A percentile compares a stretch with the other conserved stretches of the same genome.
These are phyloP conservation scores for Gastrolobium bilobum DNA, from an alignment of 306 rosid species.

Conservation along the genomic window DNA sequence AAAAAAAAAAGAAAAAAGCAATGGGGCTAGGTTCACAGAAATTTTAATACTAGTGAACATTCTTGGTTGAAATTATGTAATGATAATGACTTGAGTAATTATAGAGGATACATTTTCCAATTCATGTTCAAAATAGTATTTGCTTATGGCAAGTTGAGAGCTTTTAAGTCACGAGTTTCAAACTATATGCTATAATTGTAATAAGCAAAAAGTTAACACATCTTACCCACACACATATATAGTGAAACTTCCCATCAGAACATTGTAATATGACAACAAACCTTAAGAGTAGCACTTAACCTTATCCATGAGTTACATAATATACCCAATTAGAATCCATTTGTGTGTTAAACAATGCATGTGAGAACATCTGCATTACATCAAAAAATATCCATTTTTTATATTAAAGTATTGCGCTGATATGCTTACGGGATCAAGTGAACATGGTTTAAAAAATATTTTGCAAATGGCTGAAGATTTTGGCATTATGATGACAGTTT, in stretches of 20 bases:
- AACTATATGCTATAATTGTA: too few relatives aligned
- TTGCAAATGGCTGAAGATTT: constrained; percentile 47
- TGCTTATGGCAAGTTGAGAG: not conserved
- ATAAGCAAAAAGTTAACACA: too few relatives aligned
- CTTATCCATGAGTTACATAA: constrained; percentile 38
- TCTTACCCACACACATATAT: not conserved
- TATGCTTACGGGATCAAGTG: constrained; percentile 66
- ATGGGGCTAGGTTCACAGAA: too few relatives aligned
- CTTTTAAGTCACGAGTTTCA: not conserved
- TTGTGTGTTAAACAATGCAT: constrained; percentile 45
- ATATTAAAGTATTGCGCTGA: constrained; percentile 46
- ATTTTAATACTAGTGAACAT: too few relatives aligned
- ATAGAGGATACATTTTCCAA: not conserved
- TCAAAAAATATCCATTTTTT: constrained; percentile 35
- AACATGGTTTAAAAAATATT: constrained; percentile 33
- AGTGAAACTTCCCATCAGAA: not conserved
- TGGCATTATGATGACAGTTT: constrained; percentile 62
- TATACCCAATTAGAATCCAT: constrained; percentile 36
- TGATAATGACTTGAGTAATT: not conserved
- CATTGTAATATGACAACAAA: not conserved
- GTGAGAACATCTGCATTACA: constrained; percentile 56
- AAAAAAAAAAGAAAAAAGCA: too few relatives aligned
- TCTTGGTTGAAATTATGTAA: not conserved
- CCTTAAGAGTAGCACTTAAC: constrained; percentile 2
- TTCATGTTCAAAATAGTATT: not conserved